phyloP scores from a whole-genome alignment of 1,284 basidiomycete species.

The Puccinia triticina region DNA sequence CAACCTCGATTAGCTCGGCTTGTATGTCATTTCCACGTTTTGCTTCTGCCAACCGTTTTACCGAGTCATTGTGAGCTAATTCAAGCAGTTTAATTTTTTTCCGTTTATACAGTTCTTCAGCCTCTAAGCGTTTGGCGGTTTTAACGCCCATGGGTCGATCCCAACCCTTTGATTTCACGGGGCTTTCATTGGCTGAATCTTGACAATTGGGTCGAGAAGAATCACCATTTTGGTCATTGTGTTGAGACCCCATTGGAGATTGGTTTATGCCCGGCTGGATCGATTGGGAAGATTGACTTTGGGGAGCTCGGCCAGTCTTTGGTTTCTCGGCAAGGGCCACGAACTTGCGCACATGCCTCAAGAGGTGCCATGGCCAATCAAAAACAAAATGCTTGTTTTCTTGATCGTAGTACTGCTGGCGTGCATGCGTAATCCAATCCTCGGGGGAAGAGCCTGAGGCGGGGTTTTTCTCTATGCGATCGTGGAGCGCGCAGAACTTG shows the following conservation, averaged over 20 bases:
- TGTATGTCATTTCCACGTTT: neutral
- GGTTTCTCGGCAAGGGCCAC: neutral
- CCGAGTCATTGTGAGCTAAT: neutral
- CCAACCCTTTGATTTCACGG: neutral
- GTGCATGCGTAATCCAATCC: neutral
- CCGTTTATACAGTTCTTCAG: neutral
- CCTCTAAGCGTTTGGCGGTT: neutral
- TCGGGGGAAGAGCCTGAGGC: neutral
- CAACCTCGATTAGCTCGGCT: too few species aligned
- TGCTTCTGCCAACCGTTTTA: neutral
- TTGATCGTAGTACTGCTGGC: neutral
- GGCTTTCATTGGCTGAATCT: neutral
- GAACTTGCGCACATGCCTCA: neutral
- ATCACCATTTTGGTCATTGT: too few species aligned
- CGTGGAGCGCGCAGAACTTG: neutral
- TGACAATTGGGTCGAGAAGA: neutral
- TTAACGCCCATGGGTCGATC: neutral
- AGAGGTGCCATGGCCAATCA: neutral
- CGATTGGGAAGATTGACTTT: too few species aligned
- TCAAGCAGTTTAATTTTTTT: neutral
- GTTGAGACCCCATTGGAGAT: too few species aligned
- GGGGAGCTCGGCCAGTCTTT: neutral
- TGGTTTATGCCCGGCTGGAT: too few species aligned
- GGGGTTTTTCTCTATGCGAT: neutral
- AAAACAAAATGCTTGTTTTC: neutral